Percentiles rank a stretch among this genome's conserved stretches.
These are phyloP conservation scores for Hemileccinum hortonii DNA, from an alignment of 1,284 basidiomycete genomes.

Conservation along the genomic window DNA sequence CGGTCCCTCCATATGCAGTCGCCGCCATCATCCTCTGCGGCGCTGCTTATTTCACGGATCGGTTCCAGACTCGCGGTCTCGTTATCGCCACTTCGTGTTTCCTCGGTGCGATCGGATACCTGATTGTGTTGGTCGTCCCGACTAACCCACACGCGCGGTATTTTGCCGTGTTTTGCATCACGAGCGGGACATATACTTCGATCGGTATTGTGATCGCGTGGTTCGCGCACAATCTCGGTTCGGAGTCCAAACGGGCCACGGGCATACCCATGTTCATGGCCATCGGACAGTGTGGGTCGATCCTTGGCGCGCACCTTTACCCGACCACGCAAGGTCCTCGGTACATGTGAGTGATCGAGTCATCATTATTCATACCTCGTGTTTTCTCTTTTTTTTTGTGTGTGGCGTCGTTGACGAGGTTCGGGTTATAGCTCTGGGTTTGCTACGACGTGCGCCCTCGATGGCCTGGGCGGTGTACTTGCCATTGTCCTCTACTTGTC, in stretches of 20 bases:
- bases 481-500: slow-evolving; percentile 51
- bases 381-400: slow-evolving; percentile 8
- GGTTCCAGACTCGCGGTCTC: slow-evolving; percentile 69
- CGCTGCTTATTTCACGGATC: slow-evolving; percentile 69
- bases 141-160: slow-evolving; percentile 58
- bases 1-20: slow-evolving; percentile 82
- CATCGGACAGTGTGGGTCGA: slow-evolving; percentile 73
- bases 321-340: slow-evolving; percentile 60
- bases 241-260: slow-evolving; percentile 73
- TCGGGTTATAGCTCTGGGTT: slow-evolving; percentile 57
- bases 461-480: slow-evolving; percentile 49
- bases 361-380: too few species aligned
- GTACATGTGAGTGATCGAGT: slow-evolving; percentile 49
- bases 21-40: slow-evolving; percentile 67
- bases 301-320: slow-evolving; percentile 70
- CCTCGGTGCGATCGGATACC: slow-evolving; percentile 48
- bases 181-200: slow-evolving; percentile 67
- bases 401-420: background rate
- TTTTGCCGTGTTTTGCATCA: slow-evolving; percentile 73
- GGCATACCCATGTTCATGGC: slow-evolving; percentile 78
- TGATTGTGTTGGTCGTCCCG: slow-evolving; percentile 38
- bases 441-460: slow-evolving; percentile 56
- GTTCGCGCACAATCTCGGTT: slow-evolving; percentile 78
- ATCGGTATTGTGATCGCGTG: slow-evolving; percentile 71
- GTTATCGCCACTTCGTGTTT: slow-evolving; percentile 51